A percentile compares a stretch with the other conserved stretches of the same genome.
phyloP scores from a whole-genome alignment of 169 alveolate species.

The Cryptosporidium ubiquitum region DNA sequence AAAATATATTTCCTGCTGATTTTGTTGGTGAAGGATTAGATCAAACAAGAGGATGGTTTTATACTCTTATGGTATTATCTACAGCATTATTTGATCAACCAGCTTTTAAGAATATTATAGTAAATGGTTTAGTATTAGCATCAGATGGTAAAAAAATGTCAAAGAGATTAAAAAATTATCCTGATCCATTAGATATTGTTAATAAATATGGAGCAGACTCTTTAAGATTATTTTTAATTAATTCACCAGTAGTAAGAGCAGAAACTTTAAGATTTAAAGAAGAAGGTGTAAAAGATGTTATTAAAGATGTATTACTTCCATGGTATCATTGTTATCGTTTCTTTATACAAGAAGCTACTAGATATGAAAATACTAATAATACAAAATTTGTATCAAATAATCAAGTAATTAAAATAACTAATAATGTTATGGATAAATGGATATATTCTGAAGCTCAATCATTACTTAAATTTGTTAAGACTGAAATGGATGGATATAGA shows the following conservation, averaged over 20 bases:
- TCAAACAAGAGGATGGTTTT: conserved; percentile 98
- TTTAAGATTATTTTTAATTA: conserved; percentile 93
- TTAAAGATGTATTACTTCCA: conserved; percentile 97
- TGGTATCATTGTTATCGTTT: conserved; percentile 97
- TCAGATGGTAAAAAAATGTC: conserved; percentile 98
- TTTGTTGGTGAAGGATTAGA: conserved; percentile 99
- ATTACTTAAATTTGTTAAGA: conserved; percentile 85
- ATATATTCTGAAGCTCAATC: conserved; percentile 90
- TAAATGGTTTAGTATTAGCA: conserved; percentile 95
- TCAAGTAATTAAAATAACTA: conserved; percentile 75
- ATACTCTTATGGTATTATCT: conserved; percentile 90
- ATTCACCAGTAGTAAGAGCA: conserved; percentile 97
- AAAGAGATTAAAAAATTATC: conserved; percentile 96
- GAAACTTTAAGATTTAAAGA: conserved; percentile 92
- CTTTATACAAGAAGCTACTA: conserved; percentile 92
- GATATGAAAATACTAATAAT: conserved; percentile 89
- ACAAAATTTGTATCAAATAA: conserved; percentile 86
- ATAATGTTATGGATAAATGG: conserved; percentile 96
- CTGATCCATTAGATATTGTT: conserved; percentile 93
- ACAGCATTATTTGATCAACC: conserved; percentile 91
- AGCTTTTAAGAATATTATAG: conserved; percentile 95
- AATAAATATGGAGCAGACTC: conserved; percentile 95
- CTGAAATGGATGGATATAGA: conserved; percentile 95
- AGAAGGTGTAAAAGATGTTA: conserved; percentile 93
- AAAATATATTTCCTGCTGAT: conserved; percentile 97